Evolutionary conservation across 1,284 basidiomycete genomes (phyloP).

Genomic region (Malassezia sympodialis): DNA sequence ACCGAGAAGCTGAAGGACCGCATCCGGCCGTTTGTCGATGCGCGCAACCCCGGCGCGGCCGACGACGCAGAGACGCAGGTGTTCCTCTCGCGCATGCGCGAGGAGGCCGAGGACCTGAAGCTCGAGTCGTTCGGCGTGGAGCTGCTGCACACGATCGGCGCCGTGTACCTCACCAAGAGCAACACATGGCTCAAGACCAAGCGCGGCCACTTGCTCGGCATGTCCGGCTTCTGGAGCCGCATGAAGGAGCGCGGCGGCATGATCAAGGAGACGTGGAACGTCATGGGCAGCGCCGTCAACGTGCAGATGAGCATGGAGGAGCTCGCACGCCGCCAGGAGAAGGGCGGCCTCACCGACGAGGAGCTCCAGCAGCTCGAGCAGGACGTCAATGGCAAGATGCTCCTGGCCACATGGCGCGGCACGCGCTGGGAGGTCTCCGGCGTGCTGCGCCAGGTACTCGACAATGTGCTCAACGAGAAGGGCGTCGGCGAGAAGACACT

Average conservation of each 20-base stretch:
- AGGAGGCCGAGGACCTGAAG: conserved; percentile 91
- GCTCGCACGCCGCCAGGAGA: conserved; percentile 79
- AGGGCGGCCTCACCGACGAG: conserved; percentile 72
- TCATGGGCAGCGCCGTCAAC: conserved; percentile 55
- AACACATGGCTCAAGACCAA: conserved; percentile 72
- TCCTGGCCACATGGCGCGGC: conserved; percentile 36
- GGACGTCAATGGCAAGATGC: conserved; percentile 78
- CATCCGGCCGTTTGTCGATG: conserved; percentile 50
- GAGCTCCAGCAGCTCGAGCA: conserved; percentile 66
- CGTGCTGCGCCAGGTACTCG: conserved; percentile 40
- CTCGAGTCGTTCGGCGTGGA: conserved; percentile 96
- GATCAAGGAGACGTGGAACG: conserved; percentile 52
- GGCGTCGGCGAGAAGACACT: conserved; percentile 40
- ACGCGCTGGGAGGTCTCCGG: conserved; percentile 39
- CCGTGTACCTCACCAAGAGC: conserved; percentile 84
- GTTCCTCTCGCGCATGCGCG: conserved; percentile 64
- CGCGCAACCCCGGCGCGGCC: conserved; percentile 71
- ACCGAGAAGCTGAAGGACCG: conserved; percentile 45
- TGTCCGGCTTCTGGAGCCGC: conserved; percentile 79
- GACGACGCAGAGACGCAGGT: conserved; percentile 63
- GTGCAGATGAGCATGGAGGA: conserved; percentile 59
- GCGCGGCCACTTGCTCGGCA: conserved; percentile 65
- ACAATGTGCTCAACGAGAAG: conserved; percentile 46
- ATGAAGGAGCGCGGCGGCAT: conserved; percentile 82
- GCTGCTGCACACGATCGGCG: conserved; percentile 54